Percentiles rank a stretch among this genome's conserved stretches.
Conservation (phyloP, 2,329 filamentous ascomycete genomes). For the Trichoderma atrobrunneum region DNA sequence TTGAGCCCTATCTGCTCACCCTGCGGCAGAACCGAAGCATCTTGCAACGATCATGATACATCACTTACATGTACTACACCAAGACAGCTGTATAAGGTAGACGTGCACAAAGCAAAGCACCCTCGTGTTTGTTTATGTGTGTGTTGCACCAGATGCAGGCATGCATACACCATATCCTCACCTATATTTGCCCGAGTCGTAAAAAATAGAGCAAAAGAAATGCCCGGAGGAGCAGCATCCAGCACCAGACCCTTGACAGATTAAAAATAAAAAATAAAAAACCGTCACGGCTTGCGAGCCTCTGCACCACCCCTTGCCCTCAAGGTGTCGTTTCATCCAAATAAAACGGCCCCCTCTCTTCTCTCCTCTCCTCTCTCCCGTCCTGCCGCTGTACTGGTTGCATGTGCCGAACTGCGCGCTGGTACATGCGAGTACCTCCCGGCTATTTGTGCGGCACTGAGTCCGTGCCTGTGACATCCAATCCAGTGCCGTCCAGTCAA, state of each 20-base stretch:
- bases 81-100: neutral
- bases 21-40: neutral
- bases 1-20: neutral
- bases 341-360: neutral
- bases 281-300: neutral
- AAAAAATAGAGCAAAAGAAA: neutral
- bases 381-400: neutral
- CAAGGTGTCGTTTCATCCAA: conserved; percentile 10
- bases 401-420: neutral
- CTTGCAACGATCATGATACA: neutral
- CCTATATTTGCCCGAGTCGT: neutral
- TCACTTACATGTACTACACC: neutral
- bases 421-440: neutral
- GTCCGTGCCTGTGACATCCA: neutral
- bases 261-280: neutral
- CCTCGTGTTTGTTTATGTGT: neutral
- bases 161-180: neutral
- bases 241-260: neutral
- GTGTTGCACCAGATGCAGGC: neutral
- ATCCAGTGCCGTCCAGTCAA: neutral
- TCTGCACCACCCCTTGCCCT: conserved; percentile 1
- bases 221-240: neutral
- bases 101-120: neutral
- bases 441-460: neutral
- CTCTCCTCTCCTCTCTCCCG: too few relatives aligned